phyloP scores from a whole-genome alignment of 768 basidiomycete genomes.

The Suillus americanus region DNA sequence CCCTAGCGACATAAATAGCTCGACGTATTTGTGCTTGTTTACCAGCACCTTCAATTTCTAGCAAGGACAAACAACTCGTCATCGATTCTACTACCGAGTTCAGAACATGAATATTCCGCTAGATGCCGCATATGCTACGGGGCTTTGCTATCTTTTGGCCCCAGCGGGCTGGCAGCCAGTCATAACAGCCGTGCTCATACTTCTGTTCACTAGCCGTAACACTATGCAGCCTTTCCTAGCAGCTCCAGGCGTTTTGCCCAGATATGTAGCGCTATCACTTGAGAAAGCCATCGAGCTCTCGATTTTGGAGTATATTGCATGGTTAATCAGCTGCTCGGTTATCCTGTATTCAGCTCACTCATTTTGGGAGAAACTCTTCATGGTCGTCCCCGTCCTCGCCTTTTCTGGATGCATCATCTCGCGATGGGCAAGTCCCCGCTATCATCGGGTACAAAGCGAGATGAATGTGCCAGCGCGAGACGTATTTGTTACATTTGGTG shows the following conservation, averaged over 20 bases:
- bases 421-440: neutral
- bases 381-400: neutral
- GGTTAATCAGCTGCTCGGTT: neutral
- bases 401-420: neutral
- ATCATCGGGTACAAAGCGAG: neutral
- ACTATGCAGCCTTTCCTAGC: neutral
- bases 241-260: neutral
- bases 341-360: neutral
- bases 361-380: neutral
- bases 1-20: neutral
- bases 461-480: neutral
- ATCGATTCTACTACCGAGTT: neutral
- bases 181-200: neutral
- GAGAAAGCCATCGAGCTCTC: neutral
- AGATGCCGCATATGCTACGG: neutral
- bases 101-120: neutral
- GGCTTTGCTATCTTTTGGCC: neutral
- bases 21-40: conserved; percentile 1
- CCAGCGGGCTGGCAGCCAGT: neutral
- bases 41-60: conserved; percentile 1
- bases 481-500: neutral
- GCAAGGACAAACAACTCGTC: conserved; percentile 1
- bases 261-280: neutral
- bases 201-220: neutral
- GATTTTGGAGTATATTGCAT: neutral